phyloP scores from a whole-genome alignment of 257 asterid genomes.

The Solanum piurae region DNA sequence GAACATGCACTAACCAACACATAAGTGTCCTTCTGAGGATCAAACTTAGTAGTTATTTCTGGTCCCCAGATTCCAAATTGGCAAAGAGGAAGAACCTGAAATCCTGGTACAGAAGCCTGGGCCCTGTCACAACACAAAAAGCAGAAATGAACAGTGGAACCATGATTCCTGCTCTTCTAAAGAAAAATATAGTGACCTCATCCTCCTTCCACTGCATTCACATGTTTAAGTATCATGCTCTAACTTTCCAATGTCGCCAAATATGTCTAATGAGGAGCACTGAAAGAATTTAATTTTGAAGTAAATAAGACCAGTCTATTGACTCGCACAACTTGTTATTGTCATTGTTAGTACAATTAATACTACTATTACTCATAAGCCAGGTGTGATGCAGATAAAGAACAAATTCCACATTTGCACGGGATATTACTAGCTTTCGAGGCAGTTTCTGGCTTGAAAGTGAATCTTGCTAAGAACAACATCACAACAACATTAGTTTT shows the following conservation, averaged over 20 bases:
- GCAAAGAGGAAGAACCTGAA: slow-evolving; percentile 87
- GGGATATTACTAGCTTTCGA: not conserved
- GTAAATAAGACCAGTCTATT: not conserved
- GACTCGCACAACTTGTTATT: not conserved
- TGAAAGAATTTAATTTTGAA: not conserved
- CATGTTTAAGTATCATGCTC: not conserved
- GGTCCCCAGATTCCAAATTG: slow-evolving; percentile 95
- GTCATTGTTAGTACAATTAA: not conserved
- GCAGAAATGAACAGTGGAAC: not conserved
- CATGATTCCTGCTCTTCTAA: not conserved
- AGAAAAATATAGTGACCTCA: not conserved
- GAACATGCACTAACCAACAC: slow-evolving; percentile 52
- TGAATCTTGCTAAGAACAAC: not conserved
- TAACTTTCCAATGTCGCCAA: not conserved
- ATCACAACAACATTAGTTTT: not conserved
- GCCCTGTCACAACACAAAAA: slow-evolving; percentile 38
- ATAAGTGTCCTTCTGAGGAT: slow-evolving; percentile 78
- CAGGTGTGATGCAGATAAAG: not conserved
- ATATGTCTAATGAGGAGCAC: not conserved
- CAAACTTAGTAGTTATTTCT: slow-evolving; percentile 56
- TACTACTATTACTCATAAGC: not conserved
- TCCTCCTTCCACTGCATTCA: not conserved
- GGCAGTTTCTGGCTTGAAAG: not conserved
- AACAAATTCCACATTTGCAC: not conserved
- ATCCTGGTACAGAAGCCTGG: slow-evolving; percentile 68